phyloP scores from a whole-genome alignment of 1,284 basidiomycete genomes.

The Irpex sp. region DNA sequence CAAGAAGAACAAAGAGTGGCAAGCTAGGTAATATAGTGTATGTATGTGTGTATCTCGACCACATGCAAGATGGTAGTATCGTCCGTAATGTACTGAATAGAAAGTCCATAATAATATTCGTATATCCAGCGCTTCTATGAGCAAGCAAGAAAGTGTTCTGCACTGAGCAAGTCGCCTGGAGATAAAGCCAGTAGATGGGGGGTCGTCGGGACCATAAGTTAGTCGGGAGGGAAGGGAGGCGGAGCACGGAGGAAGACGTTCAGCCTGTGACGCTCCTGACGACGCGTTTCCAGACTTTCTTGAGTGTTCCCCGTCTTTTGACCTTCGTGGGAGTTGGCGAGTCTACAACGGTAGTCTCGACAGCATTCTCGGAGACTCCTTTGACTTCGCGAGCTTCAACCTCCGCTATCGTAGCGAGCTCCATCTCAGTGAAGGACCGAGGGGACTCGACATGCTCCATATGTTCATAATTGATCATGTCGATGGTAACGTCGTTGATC shows the following conservation, averaged over 20 bases:
- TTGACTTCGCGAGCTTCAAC: background rate
- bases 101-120: background rate
- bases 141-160: background rate
- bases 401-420: background rate
- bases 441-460: background rate
- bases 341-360: background rate
- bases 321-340: background rate
- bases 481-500: slow-evolving; percentile 1
- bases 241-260: background rate
- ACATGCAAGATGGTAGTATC: background rate
- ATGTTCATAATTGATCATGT: slow-evolving; percentile 1
- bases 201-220: background rate
- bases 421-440: background rate
- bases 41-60: background rate
- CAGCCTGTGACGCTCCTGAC: background rate
- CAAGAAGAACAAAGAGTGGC: background rate
- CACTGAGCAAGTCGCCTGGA: background rate
- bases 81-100: background rate
- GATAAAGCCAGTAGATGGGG: background rate
- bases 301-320: background rate
- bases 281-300: background rate
- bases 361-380: background rate
- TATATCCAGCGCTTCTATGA: background rate
- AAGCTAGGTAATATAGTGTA: background rate
- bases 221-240: background rate